Evolutionary conservation across 345 rosid genomes (phyloP).

Genomic region (Salix suchowensis): DNA sequence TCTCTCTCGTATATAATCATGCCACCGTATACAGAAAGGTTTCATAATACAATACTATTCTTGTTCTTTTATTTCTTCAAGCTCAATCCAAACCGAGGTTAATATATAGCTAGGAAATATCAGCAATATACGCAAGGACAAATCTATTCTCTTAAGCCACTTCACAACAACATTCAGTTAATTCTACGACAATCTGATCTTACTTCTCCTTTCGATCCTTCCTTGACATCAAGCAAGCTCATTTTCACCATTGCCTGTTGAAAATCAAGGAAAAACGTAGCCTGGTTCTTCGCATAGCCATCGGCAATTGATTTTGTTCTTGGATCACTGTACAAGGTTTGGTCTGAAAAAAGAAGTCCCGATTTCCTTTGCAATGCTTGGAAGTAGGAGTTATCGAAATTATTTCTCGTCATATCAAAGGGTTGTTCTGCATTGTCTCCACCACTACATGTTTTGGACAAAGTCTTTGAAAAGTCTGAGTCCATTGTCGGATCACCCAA

Average conservation of each 20-base stretch:
- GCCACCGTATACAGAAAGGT: no score
- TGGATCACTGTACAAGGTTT: slow-evolving; percentile 45
- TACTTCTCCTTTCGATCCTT: slow-evolving; percentile 64
- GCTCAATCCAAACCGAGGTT: no score
- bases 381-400: slow-evolving; percentile 71
- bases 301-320: slow-evolving; percentile 46
- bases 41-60: no score
- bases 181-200: slow-evolving; percentile 52
- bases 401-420: slow-evolving; percentile 61
- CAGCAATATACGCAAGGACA: not conserved
- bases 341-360: slow-evolving; percentile 89
- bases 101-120: no score
- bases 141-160: not conserved
- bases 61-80: no score
- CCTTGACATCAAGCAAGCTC: slow-evolving; percentile 71
- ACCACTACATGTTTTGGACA: slow-evolving; percentile 55
- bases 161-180: slow-evolving; percentile 33
- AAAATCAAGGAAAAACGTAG: slow-evolving; percentile 84
- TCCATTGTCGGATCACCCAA: slow-evolving; percentile 50
- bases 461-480: slow-evolving; percentile 45
- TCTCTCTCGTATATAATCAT: no score
- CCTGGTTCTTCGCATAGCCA: slow-evolving; percentile 65
- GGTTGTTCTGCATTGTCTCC: slow-evolving; percentile 82
- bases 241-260: slow-evolving; percentile 83
- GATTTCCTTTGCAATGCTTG: slow-evolving; percentile 42